phyloP scores from a whole-genome alignment of 179 eudicot species.

The Silene noctiflora region DNA sequence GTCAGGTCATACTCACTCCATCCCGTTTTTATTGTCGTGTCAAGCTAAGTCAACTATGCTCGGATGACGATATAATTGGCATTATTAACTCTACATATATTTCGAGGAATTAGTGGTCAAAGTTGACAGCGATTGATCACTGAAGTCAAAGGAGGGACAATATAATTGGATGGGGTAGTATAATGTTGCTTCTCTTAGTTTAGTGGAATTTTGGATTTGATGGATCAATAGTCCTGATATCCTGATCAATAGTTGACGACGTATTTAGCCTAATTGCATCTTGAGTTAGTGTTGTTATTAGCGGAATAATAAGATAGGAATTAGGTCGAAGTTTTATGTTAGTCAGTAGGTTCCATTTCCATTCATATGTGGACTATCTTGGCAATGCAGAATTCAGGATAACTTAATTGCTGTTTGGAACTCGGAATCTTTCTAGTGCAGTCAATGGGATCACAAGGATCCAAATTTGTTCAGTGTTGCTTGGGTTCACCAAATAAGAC shows the following conservation, averaged over 20 bases:
- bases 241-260: neutral
- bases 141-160: neutral
- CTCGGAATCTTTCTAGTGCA: constrained; percentile 15
- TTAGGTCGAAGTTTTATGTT: neutral
- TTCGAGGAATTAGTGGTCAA: neutral
- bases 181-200: neutral
- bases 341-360: neutral
- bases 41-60: too few relatives aligned
- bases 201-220: neutral
- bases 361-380: constrained; percentile 6
- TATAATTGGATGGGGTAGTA: neutral
- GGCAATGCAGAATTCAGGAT: constrained; percentile 13
- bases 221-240: neutral
- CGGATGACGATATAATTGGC: too few relatives aligned
- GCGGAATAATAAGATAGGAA: neutral
- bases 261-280: neutral
- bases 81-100: too few relatives aligned
- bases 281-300: neutral
- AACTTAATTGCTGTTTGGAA: constrained; percentile 10
- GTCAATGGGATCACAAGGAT: constrained; percentile 50
- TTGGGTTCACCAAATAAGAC: constrained; percentile 41
- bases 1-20: too few relatives aligned
- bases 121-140: neutral
- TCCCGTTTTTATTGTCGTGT: too few relatives aligned
- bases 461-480: constrained; percentile 52